Conservation (phyloP, 495 filamentous ascomycete species). For the Podospora appendiculata region DNA sequence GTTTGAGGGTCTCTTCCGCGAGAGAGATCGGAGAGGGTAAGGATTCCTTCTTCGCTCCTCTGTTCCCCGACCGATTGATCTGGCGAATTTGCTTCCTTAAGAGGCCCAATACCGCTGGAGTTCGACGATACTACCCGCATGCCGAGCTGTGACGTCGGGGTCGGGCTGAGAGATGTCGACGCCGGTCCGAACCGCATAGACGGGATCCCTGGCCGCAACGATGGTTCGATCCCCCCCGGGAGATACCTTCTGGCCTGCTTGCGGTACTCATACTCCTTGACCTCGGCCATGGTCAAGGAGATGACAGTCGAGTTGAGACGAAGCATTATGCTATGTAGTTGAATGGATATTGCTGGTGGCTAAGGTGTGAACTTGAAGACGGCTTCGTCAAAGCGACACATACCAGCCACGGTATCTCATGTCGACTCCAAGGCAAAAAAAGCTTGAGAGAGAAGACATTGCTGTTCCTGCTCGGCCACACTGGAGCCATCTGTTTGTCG, state of each 20-base stretch:
- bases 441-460: too few relatives aligned
- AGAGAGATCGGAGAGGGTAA: not conserved
- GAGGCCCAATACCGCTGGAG: not conserved
- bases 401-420: too few relatives aligned
- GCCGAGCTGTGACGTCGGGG: not conserved
- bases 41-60: not conserved
- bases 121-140: not conserved
- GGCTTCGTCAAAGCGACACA: too few relatives aligned
- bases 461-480: too few relatives aligned
- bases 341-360: too few relatives aligned
- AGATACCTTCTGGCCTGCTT: slow-evolving; percentile 30
- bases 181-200: not conserved
- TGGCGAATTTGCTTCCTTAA: not conserved
- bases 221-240: not conserved
- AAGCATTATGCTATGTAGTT: slow-evolving; percentile 37
- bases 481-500: too few relatives aligned
- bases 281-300: slow-evolving; percentile 43
- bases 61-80: not conserved
- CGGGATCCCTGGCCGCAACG: too few relatives aligned
- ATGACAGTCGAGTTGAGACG: slow-evolving; percentile 47
- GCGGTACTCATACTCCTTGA: slow-evolving; percentile 39
- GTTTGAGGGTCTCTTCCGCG: not conserved
- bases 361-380: too few relatives aligned
- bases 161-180: not conserved
- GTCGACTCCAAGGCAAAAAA: too few relatives aligned